A percentile compares a stretch with the other conserved stretches of the same genome.
phyloP scores from a whole-genome alignment of 768 basidiomycete species.

The Naganishia vishniacii region DNA sequence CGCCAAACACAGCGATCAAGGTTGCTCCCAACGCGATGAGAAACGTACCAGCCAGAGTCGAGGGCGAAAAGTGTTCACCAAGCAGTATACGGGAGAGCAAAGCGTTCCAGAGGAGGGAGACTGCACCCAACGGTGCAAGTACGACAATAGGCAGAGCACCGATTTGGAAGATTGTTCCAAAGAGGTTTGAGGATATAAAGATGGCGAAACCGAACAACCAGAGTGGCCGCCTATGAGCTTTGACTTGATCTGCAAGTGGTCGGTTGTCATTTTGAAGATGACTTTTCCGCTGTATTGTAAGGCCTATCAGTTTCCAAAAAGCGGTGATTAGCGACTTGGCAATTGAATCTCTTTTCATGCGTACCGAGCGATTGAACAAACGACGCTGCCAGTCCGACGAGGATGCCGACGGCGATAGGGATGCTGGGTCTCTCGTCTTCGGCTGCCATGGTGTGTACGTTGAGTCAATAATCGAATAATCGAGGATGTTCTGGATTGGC shows the following conservation, averaged over 20 bases:
- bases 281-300: constrained; percentile 89
- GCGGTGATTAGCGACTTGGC: no score
- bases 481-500: no score
- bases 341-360: background rate
- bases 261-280: constrained; percentile 75
- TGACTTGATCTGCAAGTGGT: constrained; percentile 60
- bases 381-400: constrained; percentile 69
- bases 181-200: constrained; percentile 31
- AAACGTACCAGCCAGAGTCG: constrained; percentile 78
- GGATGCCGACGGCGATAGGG: constrained; percentile 44
- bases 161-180: constrained; percentile 73
- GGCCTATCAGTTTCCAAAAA: no score
- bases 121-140: constrained; percentile 85
- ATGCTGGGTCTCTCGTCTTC: constrained; percentile 31
- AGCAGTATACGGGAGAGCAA: constrained; percentile 79
- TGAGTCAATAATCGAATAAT: no score
- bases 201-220: constrained; percentile 74
- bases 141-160: constrained; percentile 91
- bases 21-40: constrained; percentile 83
- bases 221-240: constrained; percentile 75
- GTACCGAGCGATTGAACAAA: constrained; percentile 76
- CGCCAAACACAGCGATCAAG: constrained; percentile 83
- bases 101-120: constrained; percentile 85
- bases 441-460: background rate
- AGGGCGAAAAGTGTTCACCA: constrained; percentile 75